phyloP scores from a whole-genome alignment of 2,329 filamentous ascomycete genomes.

The Karstenula rhodostoma region DNA sequence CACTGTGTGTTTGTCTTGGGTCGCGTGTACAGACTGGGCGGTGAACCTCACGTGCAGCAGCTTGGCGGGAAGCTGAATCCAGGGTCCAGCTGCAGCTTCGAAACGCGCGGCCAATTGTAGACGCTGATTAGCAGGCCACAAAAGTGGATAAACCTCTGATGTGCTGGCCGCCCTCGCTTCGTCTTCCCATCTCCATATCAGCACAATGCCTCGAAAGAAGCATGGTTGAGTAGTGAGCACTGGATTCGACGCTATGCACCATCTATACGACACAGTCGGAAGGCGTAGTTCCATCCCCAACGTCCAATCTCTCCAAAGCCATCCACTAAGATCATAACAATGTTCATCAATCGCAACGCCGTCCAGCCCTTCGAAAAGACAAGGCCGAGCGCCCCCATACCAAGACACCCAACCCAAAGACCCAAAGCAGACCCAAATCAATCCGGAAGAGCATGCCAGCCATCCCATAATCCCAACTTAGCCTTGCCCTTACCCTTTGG shows the following conservation, averaged over 20 bases:
- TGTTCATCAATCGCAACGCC: constrained; percentile 6
- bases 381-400: constrained; percentile 24
- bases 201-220: background rate
- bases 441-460: constrained; percentile 32
- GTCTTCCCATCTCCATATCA: no score
- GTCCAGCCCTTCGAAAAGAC: constrained; percentile 11
- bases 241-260: constrained; percentile 6
- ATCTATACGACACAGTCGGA: background rate
- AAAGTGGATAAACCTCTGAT: background rate
- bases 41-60: constrained; percentile 12
- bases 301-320: background rate
- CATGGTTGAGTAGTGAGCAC: background rate
- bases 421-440: constrained; percentile 36
- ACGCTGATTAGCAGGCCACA: constrained; percentile 24
- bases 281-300: background rate
- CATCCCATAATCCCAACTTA: constrained; percentile 32
- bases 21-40: constrained; percentile 7
- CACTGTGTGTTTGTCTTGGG: background rate
- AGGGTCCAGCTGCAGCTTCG: constrained; percentile 38
- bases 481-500: constrained; percentile 40
- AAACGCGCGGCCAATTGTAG: constrained; percentile 32
- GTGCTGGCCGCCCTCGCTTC: background rate
- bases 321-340: background rate
- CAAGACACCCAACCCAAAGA: constrained; percentile 30
- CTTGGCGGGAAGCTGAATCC: constrained; percentile 25